Base-by-base conservation (phyloP, 345 rosid genomes). In the Euphorbia tirucalli region DNA sequence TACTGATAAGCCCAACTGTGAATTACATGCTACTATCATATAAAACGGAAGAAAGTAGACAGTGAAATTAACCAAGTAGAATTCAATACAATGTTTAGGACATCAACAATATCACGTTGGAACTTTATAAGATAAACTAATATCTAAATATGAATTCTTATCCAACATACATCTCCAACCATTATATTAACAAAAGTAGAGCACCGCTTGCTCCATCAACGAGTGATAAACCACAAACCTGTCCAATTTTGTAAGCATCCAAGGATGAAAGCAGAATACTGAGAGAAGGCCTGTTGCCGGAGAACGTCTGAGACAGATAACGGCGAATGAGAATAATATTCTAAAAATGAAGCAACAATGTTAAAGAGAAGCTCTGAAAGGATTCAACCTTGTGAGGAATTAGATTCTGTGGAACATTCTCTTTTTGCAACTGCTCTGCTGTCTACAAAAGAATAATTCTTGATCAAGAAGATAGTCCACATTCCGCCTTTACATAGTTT, bases 241-340 rank as follows among this genome's bases (percentile, higher is more conserved):
- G 96, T 65, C 99, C 98, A 71, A 92, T 82, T 63, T 72, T 87
- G 85, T 88, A 92, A 58, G 92, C 93, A 71, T 66, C 86, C 86
- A 95, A 68, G 61, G 90, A 78, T 41, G 97, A 89, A 74, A 95
- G 98, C 79, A 92, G 85, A 68, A 92, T 86, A 82, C 97, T 90
- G 68, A 95, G 87, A 77, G 98, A 95, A 79, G 97, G 99, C 72
- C 99, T 83, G 72, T 89, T 90, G 19, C 98, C 98, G 0, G 94
- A 69, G 83, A 92, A 95, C 19, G 94, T 89, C 99, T 92, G 84
- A 11, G 28, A 71, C 80, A 74, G 37, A 61, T 43, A 70, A 76
- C 52, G 46, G 15, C 46, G 27, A 69, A 71, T 68, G 77, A 68
- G 52, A 11, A 3, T 44, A 24, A 54, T 48, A 11, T 50, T 76